A percentile compares a stretch with the other conserved stretches of the same genome.
phyloP scores from a whole-genome alignment of 768 basidiomycete species.

The Leucocoprinus sp. region DNA sequence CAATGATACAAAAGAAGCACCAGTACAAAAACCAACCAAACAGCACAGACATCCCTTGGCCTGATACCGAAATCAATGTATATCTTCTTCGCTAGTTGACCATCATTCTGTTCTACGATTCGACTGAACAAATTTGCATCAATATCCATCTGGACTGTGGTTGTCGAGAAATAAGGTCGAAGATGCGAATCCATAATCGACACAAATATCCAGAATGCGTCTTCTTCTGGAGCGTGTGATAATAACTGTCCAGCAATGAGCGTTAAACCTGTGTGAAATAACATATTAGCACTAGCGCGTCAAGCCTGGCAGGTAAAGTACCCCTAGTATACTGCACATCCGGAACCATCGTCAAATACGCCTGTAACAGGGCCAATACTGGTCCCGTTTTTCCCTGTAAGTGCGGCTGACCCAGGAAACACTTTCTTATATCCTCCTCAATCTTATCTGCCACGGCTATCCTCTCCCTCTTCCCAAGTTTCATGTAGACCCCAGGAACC shows the following conservation, averaged over 20 bases:
- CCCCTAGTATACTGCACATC: conserved; percentile 65
- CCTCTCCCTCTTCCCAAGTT: conserved; percentile 29
- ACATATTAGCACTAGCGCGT: neutral
- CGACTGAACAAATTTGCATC: conserved; percentile 65
- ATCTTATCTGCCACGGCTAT: conserved; percentile 42
- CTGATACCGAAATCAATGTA: conserved; percentile 56
- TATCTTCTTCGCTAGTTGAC: conserved; percentile 53
- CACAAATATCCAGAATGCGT: conserved; percentile 86
- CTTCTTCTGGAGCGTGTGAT: conserved; percentile 74
- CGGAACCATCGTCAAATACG: conserved; percentile 80
- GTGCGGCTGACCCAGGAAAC: conserved; percentile 52
- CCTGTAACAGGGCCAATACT: conserved; percentile 52
- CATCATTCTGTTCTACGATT: conserved; percentile 58
- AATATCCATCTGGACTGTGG: conserved; percentile 59
- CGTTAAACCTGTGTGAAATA: conserved; percentile 43
- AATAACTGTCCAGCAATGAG: conserved; percentile 66
- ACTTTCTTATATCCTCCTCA: conserved; percentile 45
- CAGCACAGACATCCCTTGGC: conserved; percentile 48
- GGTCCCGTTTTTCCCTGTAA: conserved; percentile 50
- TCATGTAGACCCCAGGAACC: conserved; percentile 36
- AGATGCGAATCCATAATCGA: conserved; percentile 81
- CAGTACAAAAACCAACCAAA: conserved; percentile 39
- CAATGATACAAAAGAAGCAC: neutral
- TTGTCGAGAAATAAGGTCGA: conserved; percentile 66
- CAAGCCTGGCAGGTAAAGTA: conserved; percentile 20